Evolutionary conservation across 1,284 basidiomycete species (phyloP), one percentile per base, ranked within the genome.

Genomic region (Ganoderma lucidum): DNA sequence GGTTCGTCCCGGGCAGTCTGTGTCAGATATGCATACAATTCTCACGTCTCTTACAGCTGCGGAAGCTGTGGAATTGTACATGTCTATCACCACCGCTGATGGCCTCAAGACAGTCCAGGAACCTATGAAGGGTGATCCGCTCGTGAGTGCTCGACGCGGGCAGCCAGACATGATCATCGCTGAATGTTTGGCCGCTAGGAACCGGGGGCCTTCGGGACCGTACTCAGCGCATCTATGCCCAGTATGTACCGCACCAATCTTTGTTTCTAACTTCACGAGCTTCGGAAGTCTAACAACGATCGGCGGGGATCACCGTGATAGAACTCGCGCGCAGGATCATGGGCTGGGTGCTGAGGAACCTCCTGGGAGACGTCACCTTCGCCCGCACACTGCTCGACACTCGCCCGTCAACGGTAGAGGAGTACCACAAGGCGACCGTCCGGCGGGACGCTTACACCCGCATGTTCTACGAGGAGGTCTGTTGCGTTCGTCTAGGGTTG

Each of bases 21-120:
- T 59, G 17, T 39, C 56, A 37, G 8, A 19, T 15, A 28, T 42
- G 39, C 37, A 8, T 28, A 8, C 23, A 42, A 41, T 28, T 51
- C 59, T 30, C 5, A 61, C 39, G 5, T 28, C 39, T 61, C n/a
- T 41, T 58, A 28, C 68, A 91, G 90, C 81, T 37, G 58, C 79
- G 15, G 83, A 87, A 39, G 84, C 87, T 4, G 84, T 90, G 77
- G 80, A 88, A 70, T 78, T 90, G 39, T 97, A 96, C 76, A 82
- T 89, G 17, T 90, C 85, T 3, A 81, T 97, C 32, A 85, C 87
- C 0, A 90, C 93, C 1, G 84, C 93, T 0, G 96, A 96, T 75
- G 93, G 92, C 2, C 96, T 93, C 80, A 84, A 88, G 75, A 90
- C 86, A 8, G 83, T 96, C 76, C 81, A 91, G 17, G 84, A 86